Conservation (phyloP, 805 yeast species). For the Myxozyma udenii region DNA sequence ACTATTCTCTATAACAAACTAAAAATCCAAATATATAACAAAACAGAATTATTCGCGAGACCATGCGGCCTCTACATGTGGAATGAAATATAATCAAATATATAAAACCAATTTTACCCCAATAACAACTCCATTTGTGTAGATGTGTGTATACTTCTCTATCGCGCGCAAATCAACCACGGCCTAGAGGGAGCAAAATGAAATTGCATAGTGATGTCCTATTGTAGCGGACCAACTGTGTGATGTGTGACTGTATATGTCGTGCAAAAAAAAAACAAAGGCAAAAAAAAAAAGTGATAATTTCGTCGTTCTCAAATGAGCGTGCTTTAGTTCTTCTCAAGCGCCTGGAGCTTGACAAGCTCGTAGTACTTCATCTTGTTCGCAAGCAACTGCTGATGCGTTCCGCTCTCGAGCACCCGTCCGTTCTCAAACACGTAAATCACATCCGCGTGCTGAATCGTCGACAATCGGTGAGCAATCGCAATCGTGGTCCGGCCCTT, state of each 20-base stretch:
- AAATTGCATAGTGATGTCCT: not conserved
- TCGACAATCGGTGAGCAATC: conserved; percentile 70
- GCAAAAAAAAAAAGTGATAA: too few relatives aligned
- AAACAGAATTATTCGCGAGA: too few relatives aligned
- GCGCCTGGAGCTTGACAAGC: conserved; percentile 42
- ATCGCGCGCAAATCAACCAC: too few relatives aligned
- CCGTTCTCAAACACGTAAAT: conserved; percentile 57
- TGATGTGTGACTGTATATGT: not conserved
- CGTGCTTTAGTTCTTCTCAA: conserved; percentile 39
- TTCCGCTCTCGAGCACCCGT: conserved; percentile 51
- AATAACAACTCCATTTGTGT: too few relatives aligned
- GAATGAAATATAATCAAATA: too few relatives aligned
- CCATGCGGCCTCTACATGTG: too few relatives aligned
- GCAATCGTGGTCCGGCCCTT: conserved; percentile 63
- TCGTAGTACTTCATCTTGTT: conserved; percentile 41
- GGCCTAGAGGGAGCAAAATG: too few relatives aligned
- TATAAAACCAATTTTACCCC: too few relatives aligned
- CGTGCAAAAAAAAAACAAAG: too few relatives aligned
- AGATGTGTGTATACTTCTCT: too few relatives aligned
- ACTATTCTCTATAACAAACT: too few relatives aligned
- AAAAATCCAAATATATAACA: too few relatives aligned
- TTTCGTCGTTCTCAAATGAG: not conserved
- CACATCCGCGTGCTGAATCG: conserved; percentile 52
- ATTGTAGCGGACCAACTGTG: not conserved
- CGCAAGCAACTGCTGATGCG: conserved; percentile 45